Percentiles rank a stretch among this genome's conserved stretches.
Evolutionary conservation across 2,329 filamentous ascomycete species (phyloP).

Genomic region (Apiospora pterosperma): DNA sequence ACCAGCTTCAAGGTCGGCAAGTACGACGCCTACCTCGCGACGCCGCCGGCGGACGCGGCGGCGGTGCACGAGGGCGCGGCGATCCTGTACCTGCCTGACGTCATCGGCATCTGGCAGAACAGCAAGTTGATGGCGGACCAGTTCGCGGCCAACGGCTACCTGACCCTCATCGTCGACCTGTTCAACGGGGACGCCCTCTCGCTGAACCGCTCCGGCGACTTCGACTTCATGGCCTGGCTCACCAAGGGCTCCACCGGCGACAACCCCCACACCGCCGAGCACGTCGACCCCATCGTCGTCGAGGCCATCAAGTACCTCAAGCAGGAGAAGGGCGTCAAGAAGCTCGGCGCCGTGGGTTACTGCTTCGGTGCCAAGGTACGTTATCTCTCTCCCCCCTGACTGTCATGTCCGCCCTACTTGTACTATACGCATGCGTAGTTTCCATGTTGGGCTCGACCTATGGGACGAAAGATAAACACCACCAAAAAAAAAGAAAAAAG

Average conservation of each 20-base stretch:
- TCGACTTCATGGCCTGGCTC: conserved; percentile 42
- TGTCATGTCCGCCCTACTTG: neutral
- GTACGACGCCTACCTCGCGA: conserved; percentile 49
- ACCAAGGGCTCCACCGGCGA: conserved; percentile 42
- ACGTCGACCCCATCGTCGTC: conserved; percentile 46
- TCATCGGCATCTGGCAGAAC: conserved; percentile 55
- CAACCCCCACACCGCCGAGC: conserved; percentile 43
- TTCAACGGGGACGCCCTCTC: conserved; percentile 64
- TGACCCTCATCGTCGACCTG: conserved; percentile 65
- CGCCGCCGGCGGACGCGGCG: conserved; percentile 33
- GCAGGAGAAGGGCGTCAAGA: conserved; percentile 51
- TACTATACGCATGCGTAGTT: no score
- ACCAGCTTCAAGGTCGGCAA: conserved; percentile 42
- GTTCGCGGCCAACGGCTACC: conserved; percentile 70
- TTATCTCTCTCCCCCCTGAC: neutral
- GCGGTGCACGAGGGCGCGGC: conserved; percentile 37
- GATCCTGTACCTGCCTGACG: conserved; percentile 46
- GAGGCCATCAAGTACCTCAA: conserved; percentile 55
- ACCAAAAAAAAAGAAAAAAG: neutral
- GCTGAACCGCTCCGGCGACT: conserved; percentile 43
- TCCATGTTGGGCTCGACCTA: no score
- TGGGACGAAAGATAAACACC: no score
- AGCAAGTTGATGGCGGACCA: conserved; percentile 68
- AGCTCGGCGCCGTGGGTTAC: conserved; percentile 65
- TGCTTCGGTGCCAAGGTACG: conserved; percentile 71